phyloP scores from a whole-genome alignment of 2,329 filamentous ascomycete genomes.

The Acrocalymma vagum region DNA sequence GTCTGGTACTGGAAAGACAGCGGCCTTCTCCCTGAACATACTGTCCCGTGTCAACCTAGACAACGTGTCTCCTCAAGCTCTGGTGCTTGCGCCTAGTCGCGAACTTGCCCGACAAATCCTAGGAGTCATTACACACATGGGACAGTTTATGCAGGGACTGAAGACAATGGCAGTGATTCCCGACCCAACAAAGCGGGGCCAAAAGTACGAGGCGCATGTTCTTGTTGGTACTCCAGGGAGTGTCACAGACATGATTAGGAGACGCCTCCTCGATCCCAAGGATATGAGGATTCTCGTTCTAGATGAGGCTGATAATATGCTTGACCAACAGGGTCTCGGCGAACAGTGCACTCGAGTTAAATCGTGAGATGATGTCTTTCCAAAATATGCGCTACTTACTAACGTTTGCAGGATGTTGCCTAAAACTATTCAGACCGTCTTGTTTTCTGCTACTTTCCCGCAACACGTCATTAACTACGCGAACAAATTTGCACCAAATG shows the following conservation, averaged over 20 bases:
- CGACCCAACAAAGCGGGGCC: slow-evolving; percentile 73
- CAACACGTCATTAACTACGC: slow-evolving; percentile 87
- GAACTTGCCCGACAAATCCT: slow-evolving; percentile 96
- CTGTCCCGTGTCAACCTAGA: slow-evolving; percentile 83
- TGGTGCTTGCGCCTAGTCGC: slow-evolving; percentile 90
- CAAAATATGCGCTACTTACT: slow-evolving; percentile 24
- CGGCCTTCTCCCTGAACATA: slow-evolving; percentile 92
- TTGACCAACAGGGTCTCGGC: slow-evolving; percentile 92
- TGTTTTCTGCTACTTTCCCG: slow-evolving; percentile 96
- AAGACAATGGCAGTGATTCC: slow-evolving; percentile 85
- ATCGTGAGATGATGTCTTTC: slow-evolving; percentile 64
- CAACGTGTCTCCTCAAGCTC: slow-evolving; percentile 78
- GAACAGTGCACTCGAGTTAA: slow-evolving; percentile 95
- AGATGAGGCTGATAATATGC: slow-evolving; percentile 98
- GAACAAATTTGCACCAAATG: slow-evolving; percentile 80
- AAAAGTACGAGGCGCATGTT: slow-evolving; percentile 76
- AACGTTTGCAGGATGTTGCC: slow-evolving; percentile 71
- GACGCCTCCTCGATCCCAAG: slow-evolving; percentile 75
- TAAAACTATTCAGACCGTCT: slow-evolving; percentile 79
- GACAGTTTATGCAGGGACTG: slow-evolving; percentile 80
- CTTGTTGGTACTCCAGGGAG: slow-evolving; percentile 95
- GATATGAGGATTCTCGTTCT: slow-evolving; percentile 84
- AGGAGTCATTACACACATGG: slow-evolving; percentile 83
- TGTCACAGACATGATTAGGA: slow-evolving; percentile 84
- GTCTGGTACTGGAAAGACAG: slow-evolving; percentile 97